phyloP scores from a whole-genome alignment of 495 filamentous ascomycete species.

The Beverwykella pulmonaria region DNA sequence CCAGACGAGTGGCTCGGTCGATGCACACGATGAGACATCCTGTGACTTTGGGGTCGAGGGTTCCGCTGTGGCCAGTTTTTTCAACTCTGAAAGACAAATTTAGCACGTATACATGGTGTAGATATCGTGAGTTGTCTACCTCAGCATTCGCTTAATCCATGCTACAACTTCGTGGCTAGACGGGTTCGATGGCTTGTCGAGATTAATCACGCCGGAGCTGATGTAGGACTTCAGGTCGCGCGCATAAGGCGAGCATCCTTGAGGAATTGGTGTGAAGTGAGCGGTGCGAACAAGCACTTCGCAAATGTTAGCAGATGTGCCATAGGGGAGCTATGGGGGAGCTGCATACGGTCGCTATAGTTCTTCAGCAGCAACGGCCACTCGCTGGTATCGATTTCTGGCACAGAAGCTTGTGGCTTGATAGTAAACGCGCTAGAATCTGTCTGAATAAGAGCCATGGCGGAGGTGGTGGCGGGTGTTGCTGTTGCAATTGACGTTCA shows the following conservation, averaged over 20 bases:
- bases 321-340: slow-evolving; percentile 1
- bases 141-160: slow-evolving; percentile 96
- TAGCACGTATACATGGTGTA: not conserved
- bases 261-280: slow-evolving; percentile 92
- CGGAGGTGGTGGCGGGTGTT: slow-evolving; percentile 17
- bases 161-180: slow-evolving; percentile 98
- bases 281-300: slow-evolving; percentile 82
- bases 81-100: slow-evolving; percentile 65
- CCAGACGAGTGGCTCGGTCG: slow-evolving; percentile 83
- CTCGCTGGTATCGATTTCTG: slow-evolving; percentile 71
- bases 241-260: slow-evolving; percentile 80
- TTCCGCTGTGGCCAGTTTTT: slow-evolving; percentile 97
- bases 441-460: slow-evolving; percentile 64
- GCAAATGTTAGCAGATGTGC: slow-evolving; percentile 11
- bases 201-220: slow-evolving; percentile 94
- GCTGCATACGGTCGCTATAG: slow-evolving; percentile 71
- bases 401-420: slow-evolving; percentile 77
- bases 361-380: slow-evolving; percentile 94
- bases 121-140: slow-evolving; percentile 51
- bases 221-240: slow-evolving; percentile 95
- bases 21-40: slow-evolving; percentile 67
- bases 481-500: not conserved
- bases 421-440: slow-evolving; percentile 77
- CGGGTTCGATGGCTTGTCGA: slow-evolving; percentile 97
- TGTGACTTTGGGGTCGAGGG: slow-evolving; percentile 91